Base-by-base conservation (phyloP, 164 flowering plant genomes). In the Piper betle region DNA sequence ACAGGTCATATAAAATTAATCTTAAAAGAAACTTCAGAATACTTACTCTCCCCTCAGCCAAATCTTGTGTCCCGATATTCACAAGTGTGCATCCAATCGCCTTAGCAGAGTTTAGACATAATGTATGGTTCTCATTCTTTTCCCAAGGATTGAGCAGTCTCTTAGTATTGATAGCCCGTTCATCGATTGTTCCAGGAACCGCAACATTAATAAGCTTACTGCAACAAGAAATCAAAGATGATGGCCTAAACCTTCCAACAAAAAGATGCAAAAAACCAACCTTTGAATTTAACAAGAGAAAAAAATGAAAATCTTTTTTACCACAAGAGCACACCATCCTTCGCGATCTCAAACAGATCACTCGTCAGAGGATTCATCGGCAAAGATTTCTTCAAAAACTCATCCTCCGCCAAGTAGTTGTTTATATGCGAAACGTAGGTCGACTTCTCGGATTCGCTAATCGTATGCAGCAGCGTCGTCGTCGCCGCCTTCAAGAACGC, bases 281-380 rank as follows among this genome's bases (percentile, higher is more conserved):
- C 37, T 68, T 39, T 7, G 37, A 37, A 8, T 6, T 43, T 6
- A 4, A 33, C 37, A 65, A n/a, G 63, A 48, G 5, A 18, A 59
- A 50, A 42, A 13, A 19, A n/a, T n/a, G n/a, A 37, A 58, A 52
- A 19, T 33, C 11, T 61, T 56, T 43, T 52, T 66, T 63, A 91
- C 97, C 96, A 88, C 40, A 91, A 74, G 59, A 91, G 94, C 63
- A 88, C 96, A 39, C 97, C 97, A 72, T 86, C 94, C 71, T 91
- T 88, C 33, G 77, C 91, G 69, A 88, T 66, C 79, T 91, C 91
- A 60, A 91, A 91, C 48, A 91, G 81, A 73, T 86, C 94, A 72
- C 85, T 82, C 17, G 90, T 81, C 25, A 78, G 70, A 58, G 96
- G 84, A 73, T 88, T 81, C 55, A 91, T 65, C 5, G 97, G 97